phyloP scores from a whole-genome alignment of 2,329 filamentous ascomycete genomes.

The Xylaria sp. region DNA sequence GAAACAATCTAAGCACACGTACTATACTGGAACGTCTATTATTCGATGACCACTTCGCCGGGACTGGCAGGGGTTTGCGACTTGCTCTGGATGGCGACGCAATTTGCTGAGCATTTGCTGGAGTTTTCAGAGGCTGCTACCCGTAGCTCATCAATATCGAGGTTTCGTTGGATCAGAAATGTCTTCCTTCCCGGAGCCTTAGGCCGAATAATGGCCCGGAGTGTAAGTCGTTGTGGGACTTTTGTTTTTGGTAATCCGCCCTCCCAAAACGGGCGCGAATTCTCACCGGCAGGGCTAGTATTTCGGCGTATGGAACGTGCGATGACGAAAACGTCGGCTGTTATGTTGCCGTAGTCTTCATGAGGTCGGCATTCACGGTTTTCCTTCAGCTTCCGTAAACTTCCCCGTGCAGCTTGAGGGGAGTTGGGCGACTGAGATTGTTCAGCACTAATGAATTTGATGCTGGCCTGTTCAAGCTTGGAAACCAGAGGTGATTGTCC shows the following conservation, averaged over 20 bases:
- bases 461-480: conserved; percentile 45
- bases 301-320: conserved; percentile 55
- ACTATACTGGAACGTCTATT: conserved; percentile 41
- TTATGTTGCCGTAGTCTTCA: conserved; percentile 55
- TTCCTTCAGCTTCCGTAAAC: conserved; percentile 43
- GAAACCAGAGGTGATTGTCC: conserved; percentile 47
- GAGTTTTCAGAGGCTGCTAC: conserved; percentile 54
- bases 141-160: conserved; percentile 61
- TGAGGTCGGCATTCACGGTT: conserved; percentile 31
- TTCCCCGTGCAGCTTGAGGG: not conserved
- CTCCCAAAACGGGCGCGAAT: conserved; percentile 12
- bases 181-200: conserved; percentile 55
- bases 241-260: not conserved
- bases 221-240: conserved; percentile 46
- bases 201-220: conserved; percentile 60
- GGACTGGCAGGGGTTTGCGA: conserved; percentile 32
- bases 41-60: conserved; percentile 43
- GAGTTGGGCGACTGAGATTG: conserved; percentile 2
- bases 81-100: conserved; percentile 13
- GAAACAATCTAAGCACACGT: not conserved
- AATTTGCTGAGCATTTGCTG: not conserved
- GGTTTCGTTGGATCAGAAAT: conserved; percentile 61
- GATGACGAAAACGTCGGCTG: conserved; percentile 59
- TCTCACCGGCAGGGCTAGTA: conserved; percentile 41
- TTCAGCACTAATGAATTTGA: conserved; percentile 36